phyloP scores from a whole-genome alignment of 495 filamentous ascomycete genomes.

The Apodospora peruviana region DNA sequence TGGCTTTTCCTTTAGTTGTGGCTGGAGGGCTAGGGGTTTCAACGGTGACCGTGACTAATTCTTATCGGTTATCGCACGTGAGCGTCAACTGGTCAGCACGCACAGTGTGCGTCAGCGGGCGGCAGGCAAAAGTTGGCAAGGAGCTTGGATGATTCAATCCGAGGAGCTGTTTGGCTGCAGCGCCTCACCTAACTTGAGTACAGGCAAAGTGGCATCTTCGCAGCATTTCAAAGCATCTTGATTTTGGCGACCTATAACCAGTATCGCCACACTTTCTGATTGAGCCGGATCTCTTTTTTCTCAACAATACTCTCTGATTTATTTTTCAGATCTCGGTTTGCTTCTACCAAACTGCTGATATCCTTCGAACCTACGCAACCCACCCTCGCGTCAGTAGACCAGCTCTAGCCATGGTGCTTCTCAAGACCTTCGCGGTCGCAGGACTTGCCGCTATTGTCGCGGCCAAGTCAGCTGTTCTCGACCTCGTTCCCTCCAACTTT shows the following conservation, averaged over 20 bases:
- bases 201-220: conserved; percentile 33
- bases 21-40: neutral
- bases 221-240: conserved; percentile 25
- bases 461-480: conserved; percentile 64
- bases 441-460: conserved; percentile 40
- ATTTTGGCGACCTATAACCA: no score
- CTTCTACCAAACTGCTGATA: neutral
- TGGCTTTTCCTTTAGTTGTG: conserved; percentile 4
- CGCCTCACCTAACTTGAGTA: no score
- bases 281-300: conserved; percentile 9
- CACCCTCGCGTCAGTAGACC: neutral
- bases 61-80: conserved; percentile 8
- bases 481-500: conserved; percentile 85
- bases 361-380: neutral
- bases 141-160: neutral
- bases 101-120: neutral
- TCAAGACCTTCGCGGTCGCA: conserved; percentile 49
- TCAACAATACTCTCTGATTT: neutral
- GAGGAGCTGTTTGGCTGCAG: no score
- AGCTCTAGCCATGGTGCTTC: conserved; percentile 36
- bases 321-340: neutral
- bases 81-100: neutral
- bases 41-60: no score
- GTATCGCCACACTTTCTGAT: conserved; percentile 1
- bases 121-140: neutral